A percentile compares a stretch with the other conserved stretches of the same genome.
Conservation (phyloP, 2,329 filamentous ascomycete species). For the Talaromyces sp. region DNA sequence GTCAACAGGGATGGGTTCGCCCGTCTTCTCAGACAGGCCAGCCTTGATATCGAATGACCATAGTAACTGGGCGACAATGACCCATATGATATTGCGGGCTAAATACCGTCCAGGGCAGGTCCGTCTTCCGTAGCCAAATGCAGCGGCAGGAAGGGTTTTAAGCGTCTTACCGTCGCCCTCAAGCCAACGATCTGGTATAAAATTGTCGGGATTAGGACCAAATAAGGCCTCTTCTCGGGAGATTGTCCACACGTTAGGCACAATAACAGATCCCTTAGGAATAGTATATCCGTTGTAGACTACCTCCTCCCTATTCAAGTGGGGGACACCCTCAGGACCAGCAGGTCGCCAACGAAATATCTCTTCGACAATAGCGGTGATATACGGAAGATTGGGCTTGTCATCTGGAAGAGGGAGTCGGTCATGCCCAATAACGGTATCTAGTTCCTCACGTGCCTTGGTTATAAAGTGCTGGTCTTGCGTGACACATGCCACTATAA, state of each 20-base stretch:
- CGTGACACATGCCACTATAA: conserved; percentile 13
- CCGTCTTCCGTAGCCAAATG: conserved; percentile 25
- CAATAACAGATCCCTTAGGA: conserved; percentile 43
- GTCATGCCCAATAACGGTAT: conserved; percentile 21
- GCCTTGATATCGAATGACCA: conserved; percentile 26
- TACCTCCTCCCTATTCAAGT: conserved; percentile 43
- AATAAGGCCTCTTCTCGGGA: conserved; percentile 35
- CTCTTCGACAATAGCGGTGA: conserved; percentile 25
- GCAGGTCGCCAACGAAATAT: conserved; percentile 31
- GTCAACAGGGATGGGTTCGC: conserved; percentile 4
- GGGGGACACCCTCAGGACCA: conserved; percentile 40
- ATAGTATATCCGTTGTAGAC: conserved; percentile 42
- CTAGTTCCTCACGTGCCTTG: conserved; percentile 19
- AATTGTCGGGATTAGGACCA: conserved; percentile 26
- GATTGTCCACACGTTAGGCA: conserved; percentile 41
- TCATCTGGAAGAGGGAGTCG: conserved; percentile 25
- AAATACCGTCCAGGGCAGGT: conserved; percentile 27
- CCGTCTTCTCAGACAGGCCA: conserved; percentile 9
- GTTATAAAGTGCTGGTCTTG: conserved; percentile 4
- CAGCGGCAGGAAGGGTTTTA: not conserved
- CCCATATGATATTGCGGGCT: conserved; percentile 25
- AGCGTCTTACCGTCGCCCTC: conserved; percentile 10
- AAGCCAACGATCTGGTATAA: conserved; percentile 36
- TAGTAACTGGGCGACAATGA: conserved; percentile 23
- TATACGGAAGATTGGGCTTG: conserved; percentile 22